Evolutionary conservation across 2,329 filamentous ascomycete genomes (phyloP), one percentile per base, ranked within the genome.

Genomic region (Phialocephala sp.): DNA sequence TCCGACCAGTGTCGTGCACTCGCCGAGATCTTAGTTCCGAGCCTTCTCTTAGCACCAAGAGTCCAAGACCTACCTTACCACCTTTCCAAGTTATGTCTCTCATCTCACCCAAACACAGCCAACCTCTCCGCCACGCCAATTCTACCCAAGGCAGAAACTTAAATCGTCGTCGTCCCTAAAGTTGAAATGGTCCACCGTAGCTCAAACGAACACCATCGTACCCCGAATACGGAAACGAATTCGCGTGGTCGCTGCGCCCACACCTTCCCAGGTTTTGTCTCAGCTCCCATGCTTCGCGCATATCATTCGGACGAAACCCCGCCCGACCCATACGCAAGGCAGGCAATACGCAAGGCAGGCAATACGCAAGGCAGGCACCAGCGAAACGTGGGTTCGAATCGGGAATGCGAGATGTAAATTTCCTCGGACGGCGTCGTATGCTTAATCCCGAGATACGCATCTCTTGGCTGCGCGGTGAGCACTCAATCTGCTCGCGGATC

Each of bases 181-280:
- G 15, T 8, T 18, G 6, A 27, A 35, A 54, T 35, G 50, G 50
- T 54, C 50, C 4, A 35, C 50, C 50, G 50, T 54, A 54, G 22
- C n/a, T 32, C 12, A 9, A 14, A 14, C n/a, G 4, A 27, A 8
- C 50, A 54, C 32, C 22, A 2, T 54, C 50, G 50, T 35, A 54
- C 50, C 50, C 50, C 50, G 24, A 54, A 54, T 54, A 35, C 50
- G 50, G 50, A 54, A 54, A 54, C 50, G 50, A 54, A 54, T 32
- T 15, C 50, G 50, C 45, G 20, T 24, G 9, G 9, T 54, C 15
- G 45, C 45, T 35, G 27, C 50, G 50, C 50, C 50, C 50, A 15
- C 37, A 12, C 15, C 37, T 41, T 18, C 37, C 27, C 3, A 32
- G 27, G 27, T 41, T 18, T 18, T 18, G 4, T 41, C 37, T 41